Evolutionary conservation across 2,329 filamentous ascomycete species (phyloP), one percentile per base, ranked within the genome.

Genomic region (Didymella pinodella): DNA sequence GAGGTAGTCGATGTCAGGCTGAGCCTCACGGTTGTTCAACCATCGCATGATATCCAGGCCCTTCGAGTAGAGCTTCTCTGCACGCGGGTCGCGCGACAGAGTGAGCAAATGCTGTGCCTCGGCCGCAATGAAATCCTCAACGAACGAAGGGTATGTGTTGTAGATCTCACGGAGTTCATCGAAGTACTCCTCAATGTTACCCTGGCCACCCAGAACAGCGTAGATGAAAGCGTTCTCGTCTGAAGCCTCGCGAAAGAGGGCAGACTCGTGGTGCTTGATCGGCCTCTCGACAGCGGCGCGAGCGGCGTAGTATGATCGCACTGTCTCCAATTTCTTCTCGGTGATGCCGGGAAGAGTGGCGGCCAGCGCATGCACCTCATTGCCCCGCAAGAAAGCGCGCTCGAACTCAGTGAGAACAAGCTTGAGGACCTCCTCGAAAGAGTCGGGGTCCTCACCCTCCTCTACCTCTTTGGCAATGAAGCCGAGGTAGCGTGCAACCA

Each of bases 151-250:
- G 80, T 99, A 99, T 59, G 93, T 97, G 70, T 84, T 88, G 82
- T 94, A 94, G 58, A 98, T 86, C 77, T 96, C 90, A 56, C 95
- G 89, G 63, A 99, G 86, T 82, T 99, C 95, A 68, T 99, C 94
- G 73, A 99, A 99, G 81, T 99, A 99, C 81, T 99, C 96, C 80
- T 99, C 94, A 65, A 99, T 98, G 79, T 99, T 99, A 70, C 95
- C 95, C 78, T 99, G 95, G 7, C 95, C 95, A 60, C 95, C 95
- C 68, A 98, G 97, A 62, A 99, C 93, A 65, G 89, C 93, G 82
- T 97, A 99, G 60, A 99, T 86, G 69, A 87, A 89, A 54, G 93
- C 93, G 55, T 89, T 88, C 62, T 87, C 89, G 63, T 97, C 93
- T 46, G 90, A 88, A 10, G 92, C 92, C 49, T 95, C 94, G 67